These are phyloP conservation scores for Heracleum sosnowskyi DNA, from an alignment of 129 eudicot genomes.

Conservation along the genomic window DNA sequence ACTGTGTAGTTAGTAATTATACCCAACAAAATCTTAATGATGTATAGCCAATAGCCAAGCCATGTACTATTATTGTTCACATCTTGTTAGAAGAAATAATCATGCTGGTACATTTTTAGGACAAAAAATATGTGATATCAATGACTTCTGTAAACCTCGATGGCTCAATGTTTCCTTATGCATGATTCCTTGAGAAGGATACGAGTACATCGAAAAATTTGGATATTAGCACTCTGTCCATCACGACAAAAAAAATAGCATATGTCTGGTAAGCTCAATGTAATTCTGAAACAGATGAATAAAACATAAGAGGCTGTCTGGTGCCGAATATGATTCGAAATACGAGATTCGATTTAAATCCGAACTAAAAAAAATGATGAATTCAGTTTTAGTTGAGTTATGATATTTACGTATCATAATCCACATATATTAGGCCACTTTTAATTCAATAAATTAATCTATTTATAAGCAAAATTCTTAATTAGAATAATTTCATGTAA, in stretches of 20 bases:
- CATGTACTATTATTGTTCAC: background rate
- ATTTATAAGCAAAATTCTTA: too few species aligned
- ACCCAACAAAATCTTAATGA: background rate
- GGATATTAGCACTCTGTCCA: background rate
- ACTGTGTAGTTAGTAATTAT: too few species aligned
- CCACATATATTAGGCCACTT: too few species aligned
- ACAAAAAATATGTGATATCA: background rate
- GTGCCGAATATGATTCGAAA: too few species aligned
- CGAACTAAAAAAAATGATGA: too few species aligned
- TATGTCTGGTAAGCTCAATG: background rate
- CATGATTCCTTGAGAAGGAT: background rate
- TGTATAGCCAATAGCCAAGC: background rate
- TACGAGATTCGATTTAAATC: too few species aligned
- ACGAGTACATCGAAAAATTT: background rate
- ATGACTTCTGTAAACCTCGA: background rate
- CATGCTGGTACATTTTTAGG: background rate
- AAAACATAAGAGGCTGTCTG: background rate
- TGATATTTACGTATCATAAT: too few species aligned
- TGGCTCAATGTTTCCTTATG: background rate
- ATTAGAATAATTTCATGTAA: too few species aligned
- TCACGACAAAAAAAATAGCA: background rate
- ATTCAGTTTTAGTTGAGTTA: too few species aligned
- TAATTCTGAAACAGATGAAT: background rate
- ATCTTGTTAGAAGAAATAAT: background rate
- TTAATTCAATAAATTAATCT: too few species aligned